These are phyloP conservation scores for Lachnellula hyalina DNA, from an alignment of 2,329 filamentous ascomycete genomes.

Conservation along the genomic window DNA sequence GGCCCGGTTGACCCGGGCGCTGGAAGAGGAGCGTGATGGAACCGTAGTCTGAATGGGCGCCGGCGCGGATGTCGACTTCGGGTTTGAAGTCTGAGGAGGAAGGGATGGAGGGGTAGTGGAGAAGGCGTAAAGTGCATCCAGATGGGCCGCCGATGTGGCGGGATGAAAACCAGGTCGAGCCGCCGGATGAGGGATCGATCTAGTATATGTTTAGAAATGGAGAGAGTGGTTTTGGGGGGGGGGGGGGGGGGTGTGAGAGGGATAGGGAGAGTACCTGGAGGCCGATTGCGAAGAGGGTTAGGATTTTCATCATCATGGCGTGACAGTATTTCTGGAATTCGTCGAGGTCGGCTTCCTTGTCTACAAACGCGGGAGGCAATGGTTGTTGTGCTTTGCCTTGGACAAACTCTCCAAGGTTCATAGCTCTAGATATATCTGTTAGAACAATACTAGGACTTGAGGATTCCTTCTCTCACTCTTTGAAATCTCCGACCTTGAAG, in stretches of 20 bases:
- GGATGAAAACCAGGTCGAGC: constrained; percentile 44
- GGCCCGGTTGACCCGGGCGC: constrained; percentile 73
- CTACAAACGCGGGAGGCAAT: constrained; percentile 59
- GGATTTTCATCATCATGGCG: constrained; percentile 63
- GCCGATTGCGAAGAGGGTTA: constrained; percentile 73
- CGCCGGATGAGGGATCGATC: constrained; percentile 23
- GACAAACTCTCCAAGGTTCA: constrained; percentile 82
- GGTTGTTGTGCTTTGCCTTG: constrained; percentile 66
- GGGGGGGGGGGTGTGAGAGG: not conserved
- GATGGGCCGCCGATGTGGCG: constrained; percentile 53
- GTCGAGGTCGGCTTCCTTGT: constrained; percentile 55
- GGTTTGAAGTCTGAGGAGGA: constrained; percentile 39
- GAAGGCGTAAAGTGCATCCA: constrained; percentile 51
- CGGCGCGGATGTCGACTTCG: constrained; percentile 69
- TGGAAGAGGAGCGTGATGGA: constrained; percentile 76
- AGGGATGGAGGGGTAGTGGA: constrained; percentile 61
- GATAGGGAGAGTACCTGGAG: constrained; percentile 53
- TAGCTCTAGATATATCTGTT: constrained; percentile 53
- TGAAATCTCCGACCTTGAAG: constrained; percentile 70
- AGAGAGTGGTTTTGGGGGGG: not conserved
- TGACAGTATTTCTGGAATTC: constrained; percentile 69
- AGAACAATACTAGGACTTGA: not conserved
- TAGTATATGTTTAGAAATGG: constrained; percentile 15
- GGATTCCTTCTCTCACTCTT: constrained; percentile 58
- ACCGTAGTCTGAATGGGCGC: constrained; percentile 82